Evolutionary conservation across 768 basidiomycete genomes (phyloP).

Genomic region (Paxillus involutus): DNA sequence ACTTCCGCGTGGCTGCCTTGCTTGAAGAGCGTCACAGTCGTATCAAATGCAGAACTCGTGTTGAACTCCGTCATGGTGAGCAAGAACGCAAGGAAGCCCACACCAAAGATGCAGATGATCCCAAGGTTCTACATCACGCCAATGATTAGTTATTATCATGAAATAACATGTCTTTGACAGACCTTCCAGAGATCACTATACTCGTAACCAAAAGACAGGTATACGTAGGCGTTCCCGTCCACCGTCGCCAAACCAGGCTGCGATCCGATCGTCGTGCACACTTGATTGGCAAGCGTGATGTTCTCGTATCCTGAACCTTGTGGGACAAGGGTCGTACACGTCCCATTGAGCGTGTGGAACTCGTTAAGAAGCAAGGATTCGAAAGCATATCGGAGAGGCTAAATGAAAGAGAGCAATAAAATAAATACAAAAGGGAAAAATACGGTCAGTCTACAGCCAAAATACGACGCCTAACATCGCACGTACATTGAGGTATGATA

Average conservation of each 20-base stretch:
- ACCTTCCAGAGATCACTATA: conserved; percentile 36
- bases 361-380: conserved; percentile 46
- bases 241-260: conserved; percentile 40
- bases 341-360: conserved; percentile 40
- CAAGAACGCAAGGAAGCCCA: conserved; percentile 36
- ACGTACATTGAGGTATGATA: conserved; percentile 20
- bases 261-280: conserved; percentile 44
- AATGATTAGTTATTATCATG: conserved; percentile 7
- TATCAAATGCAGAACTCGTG: conserved; percentile 26
- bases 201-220: conserved; percentile 28
- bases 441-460: conserved; percentile 29
- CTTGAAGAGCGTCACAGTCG: conserved; percentile 28
- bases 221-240: conserved; percentile 40
- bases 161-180: conserved; percentile 23
- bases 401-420: conserved; percentile 6
- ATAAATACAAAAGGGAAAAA: not conserved
- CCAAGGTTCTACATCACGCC: conserved; percentile 35
- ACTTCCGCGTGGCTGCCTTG: not conserved
- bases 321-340: conserved; percentile 32
- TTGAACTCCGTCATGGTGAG: conserved; percentile 38
- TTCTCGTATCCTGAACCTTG: conserved; percentile 36
- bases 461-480: conserved; percentile 36
- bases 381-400: conserved; percentile 32
- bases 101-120: conserved; percentile 44
- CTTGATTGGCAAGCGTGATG: conserved; percentile 34